These are phyloP conservation scores for Lecanosticta acicola DNA, from an alignment of 2,329 filamentous ascomycete genomes.

Conservation along the genomic window DNA sequence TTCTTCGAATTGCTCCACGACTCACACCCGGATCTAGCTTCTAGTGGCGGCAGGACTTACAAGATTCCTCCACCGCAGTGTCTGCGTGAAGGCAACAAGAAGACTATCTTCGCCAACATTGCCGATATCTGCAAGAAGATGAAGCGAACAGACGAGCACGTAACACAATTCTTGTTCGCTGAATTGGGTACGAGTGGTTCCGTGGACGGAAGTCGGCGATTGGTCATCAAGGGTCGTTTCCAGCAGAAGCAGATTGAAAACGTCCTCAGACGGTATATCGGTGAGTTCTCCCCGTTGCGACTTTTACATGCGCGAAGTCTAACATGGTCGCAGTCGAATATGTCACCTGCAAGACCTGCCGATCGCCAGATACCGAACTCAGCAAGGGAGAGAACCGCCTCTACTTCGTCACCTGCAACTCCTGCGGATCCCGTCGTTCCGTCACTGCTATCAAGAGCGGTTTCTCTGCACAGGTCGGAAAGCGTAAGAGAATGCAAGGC, in stretches of 20 bases:
- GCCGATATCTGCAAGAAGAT: constrained; percentile 98
- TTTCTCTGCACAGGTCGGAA: constrained; percentile 99
- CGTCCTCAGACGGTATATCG: constrained; percentile 90
- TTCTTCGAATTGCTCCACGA: constrained; percentile 94
- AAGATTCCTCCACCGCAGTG: constrained; percentile 99
- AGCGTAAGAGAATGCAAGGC: constrained; percentile 78
- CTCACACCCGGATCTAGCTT: constrained; percentile 93
- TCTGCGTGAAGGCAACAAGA: constrained; percentile 99
- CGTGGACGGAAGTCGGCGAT: constrained; percentile 82
- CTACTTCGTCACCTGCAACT: constrained; percentile 97
- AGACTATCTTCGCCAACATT: constrained; percentile 99
- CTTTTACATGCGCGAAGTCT: constrained; percentile 13
- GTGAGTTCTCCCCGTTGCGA: constrained; percentile 47
- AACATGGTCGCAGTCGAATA: constrained; percentile 65
- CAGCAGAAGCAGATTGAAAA: constrained; percentile 99
- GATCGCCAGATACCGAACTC: constrained; percentile 88
- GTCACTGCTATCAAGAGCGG: constrained; percentile 99
- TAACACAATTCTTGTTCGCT: constrained; percentile 94
- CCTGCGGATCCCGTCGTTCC: constrained; percentile 61
- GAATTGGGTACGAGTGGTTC: constrained; percentile 96
- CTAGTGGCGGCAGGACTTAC: constrained; percentile 74
- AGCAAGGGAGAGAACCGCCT: constrained; percentile 99
- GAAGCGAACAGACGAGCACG: constrained; percentile 91
- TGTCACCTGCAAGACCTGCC: constrained; percentile 97
- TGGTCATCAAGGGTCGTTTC: constrained; percentile 99